Percentiles rank a stretch among this genome's conserved stretches.
Evolutionary conservation across 2,329 filamentous ascomycete genomes (phyloP).

Genomic region (Sclerotinia nivalis): DNA sequence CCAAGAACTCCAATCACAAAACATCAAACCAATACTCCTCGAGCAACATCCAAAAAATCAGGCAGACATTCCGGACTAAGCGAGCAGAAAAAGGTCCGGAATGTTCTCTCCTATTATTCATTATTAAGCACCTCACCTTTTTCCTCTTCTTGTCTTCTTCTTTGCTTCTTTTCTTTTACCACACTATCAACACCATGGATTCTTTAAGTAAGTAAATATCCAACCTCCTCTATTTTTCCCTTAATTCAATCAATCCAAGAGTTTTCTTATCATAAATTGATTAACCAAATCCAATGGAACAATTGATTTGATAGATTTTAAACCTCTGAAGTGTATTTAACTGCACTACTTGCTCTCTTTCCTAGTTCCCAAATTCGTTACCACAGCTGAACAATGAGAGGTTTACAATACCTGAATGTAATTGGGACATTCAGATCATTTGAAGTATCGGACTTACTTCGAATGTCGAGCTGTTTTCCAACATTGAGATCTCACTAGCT

Average conservation of each 20-base stretch:
- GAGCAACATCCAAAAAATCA: background rate
- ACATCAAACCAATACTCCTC: background rate
- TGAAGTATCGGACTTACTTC: too few relatives aligned
- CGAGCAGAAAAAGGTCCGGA: conserved; percentile 11
- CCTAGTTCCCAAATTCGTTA: rapidly evolving
- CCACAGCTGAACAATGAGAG: too few relatives aligned
- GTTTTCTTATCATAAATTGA: background rate
- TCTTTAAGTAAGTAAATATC: background rate
- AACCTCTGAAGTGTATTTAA: background rate
- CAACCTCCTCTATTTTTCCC: background rate
- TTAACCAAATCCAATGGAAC: background rate
- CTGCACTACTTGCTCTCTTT: background rate
- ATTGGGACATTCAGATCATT: too few relatives aligned
- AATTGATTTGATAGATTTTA: background rate
- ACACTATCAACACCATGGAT: background rate
- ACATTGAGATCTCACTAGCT: background rate
- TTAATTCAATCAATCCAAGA: background rate
- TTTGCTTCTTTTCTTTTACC: background rate
- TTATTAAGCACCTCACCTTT: background rate
- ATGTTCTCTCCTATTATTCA: background rate
- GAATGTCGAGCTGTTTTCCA: too few relatives aligned
- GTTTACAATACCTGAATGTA: too few relatives aligned
- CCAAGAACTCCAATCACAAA: background rate
- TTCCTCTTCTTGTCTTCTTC: too few relatives aligned
- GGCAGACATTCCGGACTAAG: conserved; percentile 7